A percentile compares a stretch with the other conserved stretches of the same genome.
phyloP scores from a whole-genome alignment of 2,329 filamentous ascomycete species.

The Colletotrichum chlorophyti region DNA sequence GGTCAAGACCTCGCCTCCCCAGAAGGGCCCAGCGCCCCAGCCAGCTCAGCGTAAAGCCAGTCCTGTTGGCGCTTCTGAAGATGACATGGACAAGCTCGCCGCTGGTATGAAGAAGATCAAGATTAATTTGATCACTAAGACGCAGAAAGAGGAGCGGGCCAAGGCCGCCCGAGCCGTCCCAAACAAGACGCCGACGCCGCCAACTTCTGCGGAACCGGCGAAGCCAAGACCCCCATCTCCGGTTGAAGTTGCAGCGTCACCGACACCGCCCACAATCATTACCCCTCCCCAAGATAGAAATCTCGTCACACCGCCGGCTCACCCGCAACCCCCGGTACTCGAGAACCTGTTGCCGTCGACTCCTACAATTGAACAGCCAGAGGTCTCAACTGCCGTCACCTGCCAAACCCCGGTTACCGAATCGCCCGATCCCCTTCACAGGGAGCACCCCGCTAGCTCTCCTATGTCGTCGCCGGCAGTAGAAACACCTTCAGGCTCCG shows the following conservation, averaged over 20 bases:
- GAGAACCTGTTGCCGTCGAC: slow-evolving; percentile 1
- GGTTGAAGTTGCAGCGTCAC: neutral
- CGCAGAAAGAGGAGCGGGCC: slow-evolving; percentile 62
- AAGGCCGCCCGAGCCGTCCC: slow-evolving; percentile 32
- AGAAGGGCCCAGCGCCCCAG: neutral
- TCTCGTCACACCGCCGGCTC: neutral
- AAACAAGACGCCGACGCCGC: slow-evolving; percentile 32
- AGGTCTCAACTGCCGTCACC: slow-evolving; percentile 16
- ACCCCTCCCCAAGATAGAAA: slow-evolving; percentile 16
- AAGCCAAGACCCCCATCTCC: slow-evolving; percentile 19
- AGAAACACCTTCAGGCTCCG: slow-evolving; percentile 33
- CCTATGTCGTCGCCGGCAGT: slow-evolving; percentile 34
- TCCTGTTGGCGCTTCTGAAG: slow-evolving; percentile 30
- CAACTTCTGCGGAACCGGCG: slow-evolving; percentile 22
- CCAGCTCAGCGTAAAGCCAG: slow-evolving; percentile 5
- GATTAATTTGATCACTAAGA: slow-evolving; percentile 65
- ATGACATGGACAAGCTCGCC: slow-evolving; percentile 62
- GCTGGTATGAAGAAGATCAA: slow-evolving; percentile 68
- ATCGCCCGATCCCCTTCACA: slow-evolving; percentile 33
- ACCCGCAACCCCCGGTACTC: neutral
- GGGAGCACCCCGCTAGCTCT: slow-evolving; percentile 38
- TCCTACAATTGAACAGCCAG: neutral
- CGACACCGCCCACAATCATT: slow-evolving; percentile 1
- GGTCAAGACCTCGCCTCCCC: slow-evolving; percentile 15
- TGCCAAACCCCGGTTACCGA: neutral